Percentiles rank a stretch among this genome's conserved stretches.
phyloP scores from a whole-genome alignment of 2,329 filamentous ascomycete genomes.

The Capronia americana region DNA sequence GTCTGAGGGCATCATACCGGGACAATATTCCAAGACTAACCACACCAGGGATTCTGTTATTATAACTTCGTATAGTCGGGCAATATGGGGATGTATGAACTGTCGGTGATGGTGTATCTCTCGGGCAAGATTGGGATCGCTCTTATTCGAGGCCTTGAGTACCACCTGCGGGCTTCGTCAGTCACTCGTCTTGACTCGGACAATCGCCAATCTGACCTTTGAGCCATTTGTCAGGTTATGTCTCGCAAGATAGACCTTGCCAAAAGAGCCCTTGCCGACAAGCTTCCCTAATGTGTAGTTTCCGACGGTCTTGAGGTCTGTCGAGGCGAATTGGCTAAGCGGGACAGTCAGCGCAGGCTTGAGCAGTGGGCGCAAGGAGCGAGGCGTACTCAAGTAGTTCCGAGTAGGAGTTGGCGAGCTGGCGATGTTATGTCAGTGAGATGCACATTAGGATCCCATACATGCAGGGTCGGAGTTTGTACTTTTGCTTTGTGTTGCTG shows the following conservation, averaged over 20 bases:
- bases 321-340: conserved; percentile 86
- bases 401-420: conserved; percentile 97
- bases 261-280: conserved; percentile 97
- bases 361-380: conserved; percentile 34
- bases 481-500: conserved; percentile 67
- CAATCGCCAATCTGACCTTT: conserved; percentile 67
- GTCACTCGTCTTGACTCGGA: conserved; percentile 11
- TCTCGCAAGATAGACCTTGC: conserved; percentile 93
- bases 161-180: conserved; percentile 71
- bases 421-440: conserved; percentile 40
- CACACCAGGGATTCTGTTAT: conserved; percentile 94
- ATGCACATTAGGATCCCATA: background rate
- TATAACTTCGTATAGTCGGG: conserved; percentile 95
- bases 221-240: conserved; percentile 99
- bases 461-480: conserved; percentile 1
- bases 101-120: conserved; percentile 99
- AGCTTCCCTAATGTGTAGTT: conserved; percentile 91
- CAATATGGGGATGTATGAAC: conserved; percentile 96
- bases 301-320: conserved; percentile 88
- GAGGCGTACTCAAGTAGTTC: conserved; percentile 83
- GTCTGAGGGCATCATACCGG: conserved; percentile 63
- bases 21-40: conserved; percentile 96
- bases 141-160: conserved; percentile 95
- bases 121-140: conserved; percentile 91
- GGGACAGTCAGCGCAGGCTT: conserved; percentile 31